Conservation (phyloP, 768 basidiomycete genomes). For the Suillus subalutaceus region DNA sequence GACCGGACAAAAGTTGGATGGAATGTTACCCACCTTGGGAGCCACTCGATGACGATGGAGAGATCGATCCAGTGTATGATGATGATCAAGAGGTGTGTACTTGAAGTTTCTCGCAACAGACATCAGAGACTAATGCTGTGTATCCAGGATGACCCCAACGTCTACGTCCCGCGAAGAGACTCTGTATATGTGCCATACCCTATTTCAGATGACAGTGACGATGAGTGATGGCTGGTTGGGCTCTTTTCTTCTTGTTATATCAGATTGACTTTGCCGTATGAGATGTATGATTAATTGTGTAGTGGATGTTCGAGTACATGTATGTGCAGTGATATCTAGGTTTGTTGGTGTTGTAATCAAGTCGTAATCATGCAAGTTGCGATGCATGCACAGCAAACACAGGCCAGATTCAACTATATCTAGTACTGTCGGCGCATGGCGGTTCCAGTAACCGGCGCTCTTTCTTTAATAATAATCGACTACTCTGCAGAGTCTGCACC, state of each 20-base stretch:
- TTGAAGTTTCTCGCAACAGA: neutral
- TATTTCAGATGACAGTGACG: neutral
- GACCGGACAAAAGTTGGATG: conserved; percentile 22
- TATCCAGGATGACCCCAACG: neutral
- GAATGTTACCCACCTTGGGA: conserved; percentile 24
- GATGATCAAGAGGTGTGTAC: neutral
- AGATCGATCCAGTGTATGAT: conserved; percentile 21
- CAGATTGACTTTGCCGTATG: neutral
- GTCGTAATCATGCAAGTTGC: neutral
- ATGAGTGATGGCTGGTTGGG: neutral
- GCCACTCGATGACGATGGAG: conserved; percentile 30
- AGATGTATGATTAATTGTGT: neutral
- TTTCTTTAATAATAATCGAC: neutral
- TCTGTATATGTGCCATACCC: neutral
- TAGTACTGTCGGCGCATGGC: neutral
- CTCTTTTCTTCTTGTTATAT: neutral
- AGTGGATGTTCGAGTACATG: neutral
- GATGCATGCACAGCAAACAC: neutral
- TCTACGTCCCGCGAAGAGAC: conserved; percentile 1
- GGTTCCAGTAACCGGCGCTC: too few species aligned
- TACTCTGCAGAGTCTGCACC: neutral
- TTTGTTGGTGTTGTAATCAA: neutral
- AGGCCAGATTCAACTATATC: neutral
- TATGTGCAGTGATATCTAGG: neutral
- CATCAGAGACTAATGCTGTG: neutral